Conservation (phyloP, 768 basidiomycete genomes). For the Boletellus emodensis region DNA sequence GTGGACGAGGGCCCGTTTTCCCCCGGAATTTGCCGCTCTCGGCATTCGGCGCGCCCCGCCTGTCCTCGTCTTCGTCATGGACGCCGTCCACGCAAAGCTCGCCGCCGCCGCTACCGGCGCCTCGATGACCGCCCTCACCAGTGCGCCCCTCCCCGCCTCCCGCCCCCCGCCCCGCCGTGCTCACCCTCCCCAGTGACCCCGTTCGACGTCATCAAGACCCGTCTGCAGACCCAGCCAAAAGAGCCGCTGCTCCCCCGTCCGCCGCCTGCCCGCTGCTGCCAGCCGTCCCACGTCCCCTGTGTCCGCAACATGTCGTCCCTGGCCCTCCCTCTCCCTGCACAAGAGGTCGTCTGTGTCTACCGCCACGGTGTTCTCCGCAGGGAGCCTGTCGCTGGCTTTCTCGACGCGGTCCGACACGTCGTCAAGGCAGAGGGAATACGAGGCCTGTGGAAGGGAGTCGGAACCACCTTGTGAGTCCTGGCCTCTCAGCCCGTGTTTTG, state of each 20-base stretch:
- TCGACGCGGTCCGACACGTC: constrained; percentile 79
- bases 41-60: neutral
- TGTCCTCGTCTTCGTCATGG: constrained; percentile 39
- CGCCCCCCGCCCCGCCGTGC: neutral
- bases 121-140: constrained; percentile 77
- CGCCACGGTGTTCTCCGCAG: constrained; percentile 65
- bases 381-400: constrained; percentile 79
- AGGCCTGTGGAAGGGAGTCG: constrained; percentile 94
- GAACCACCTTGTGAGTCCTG: constrained; percentile 74
- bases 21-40: constrained; percentile 26
- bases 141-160: constrained; percentile 39
- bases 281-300: constrained; percentile 51
- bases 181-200: constrained; percentile 81
- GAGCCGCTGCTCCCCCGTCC: constrained; percentile 51
- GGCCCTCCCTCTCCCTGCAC: constrained; percentile 50
- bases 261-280: constrained; percentile 63
- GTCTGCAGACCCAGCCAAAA: constrained; percentile 87
- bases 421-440: constrained; percentile 74
- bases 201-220: constrained; percentile 96
- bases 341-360: constrained; percentile 77
- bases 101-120: constrained; percentile 78
- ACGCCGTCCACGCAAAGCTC: constrained; percentile 74
- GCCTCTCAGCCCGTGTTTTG: neutral
- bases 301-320: constrained; percentile 77
- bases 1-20: neutral